These are phyloP conservation scores for Linnemannia zychae DNA, from an alignment of 192 early-diverging fungal species.

Conservation along the genomic window DNA sequence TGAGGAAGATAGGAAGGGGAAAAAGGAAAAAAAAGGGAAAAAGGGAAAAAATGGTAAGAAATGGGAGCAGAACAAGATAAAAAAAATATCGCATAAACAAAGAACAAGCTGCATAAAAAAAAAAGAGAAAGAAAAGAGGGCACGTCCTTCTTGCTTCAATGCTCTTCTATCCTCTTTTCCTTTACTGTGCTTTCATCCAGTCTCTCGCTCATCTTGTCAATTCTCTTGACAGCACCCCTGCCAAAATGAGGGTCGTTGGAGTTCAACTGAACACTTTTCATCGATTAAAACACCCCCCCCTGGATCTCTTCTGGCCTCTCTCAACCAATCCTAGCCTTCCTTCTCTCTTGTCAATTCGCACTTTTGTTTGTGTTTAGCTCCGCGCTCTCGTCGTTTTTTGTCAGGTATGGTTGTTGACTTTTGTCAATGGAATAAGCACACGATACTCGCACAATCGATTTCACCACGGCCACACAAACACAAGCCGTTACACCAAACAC, in stretches of 20 bases:
- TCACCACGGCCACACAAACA: background rate
- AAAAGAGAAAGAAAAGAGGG: conserved; percentile 6
- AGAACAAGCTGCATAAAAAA: background rate
- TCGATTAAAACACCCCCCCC: background rate
- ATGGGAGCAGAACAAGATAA: conserved; percentile 1
- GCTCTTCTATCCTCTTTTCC: background rate
- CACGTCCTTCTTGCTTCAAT: conserved; percentile 11
- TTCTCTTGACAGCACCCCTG: background rate
- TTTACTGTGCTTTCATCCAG: conserved; percentile 4
- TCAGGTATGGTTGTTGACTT: background rate
- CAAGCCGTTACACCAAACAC: conserved; percentile 3
- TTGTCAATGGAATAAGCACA: background rate
- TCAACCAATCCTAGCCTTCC: background rate
- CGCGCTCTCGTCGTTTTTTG: background rate
- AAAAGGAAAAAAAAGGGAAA: conserved; percentile 10
- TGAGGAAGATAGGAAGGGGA: conserved; percentile 19
- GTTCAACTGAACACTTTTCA: background rate
- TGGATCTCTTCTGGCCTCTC: background rate
- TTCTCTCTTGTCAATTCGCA: background rate
- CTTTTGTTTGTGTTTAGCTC: background rate
- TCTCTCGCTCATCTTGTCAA: background rate
- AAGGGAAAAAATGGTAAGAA: conserved; percentile 24
- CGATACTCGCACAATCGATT: background rate
- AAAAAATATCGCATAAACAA: background rate
- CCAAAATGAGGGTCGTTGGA: background rate